Conservation (phyloP, 495 filamentous ascomycete species). For the Xanthoparmelia taractica region DNA sequence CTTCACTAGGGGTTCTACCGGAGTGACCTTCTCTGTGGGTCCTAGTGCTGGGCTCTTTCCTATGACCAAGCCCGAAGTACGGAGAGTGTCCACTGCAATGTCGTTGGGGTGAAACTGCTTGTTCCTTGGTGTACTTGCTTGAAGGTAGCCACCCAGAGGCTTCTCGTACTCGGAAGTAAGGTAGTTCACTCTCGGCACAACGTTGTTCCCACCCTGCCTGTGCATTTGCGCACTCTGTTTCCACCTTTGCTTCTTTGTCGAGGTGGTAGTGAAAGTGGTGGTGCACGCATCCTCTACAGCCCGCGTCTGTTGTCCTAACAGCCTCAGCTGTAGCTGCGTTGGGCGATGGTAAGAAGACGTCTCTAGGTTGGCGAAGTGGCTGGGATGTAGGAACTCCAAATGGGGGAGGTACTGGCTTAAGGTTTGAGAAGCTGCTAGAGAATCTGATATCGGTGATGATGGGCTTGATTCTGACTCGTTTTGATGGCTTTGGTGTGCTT, state of each 20-base stretch:
- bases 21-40: neutral
- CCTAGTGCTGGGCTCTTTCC: neutral
- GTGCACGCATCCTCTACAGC: conserved; percentile 37
- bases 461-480: neutral
- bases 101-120: conserved; percentile 7
- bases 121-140: neutral
- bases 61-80: neutral
- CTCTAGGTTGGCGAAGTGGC: conserved; percentile 29
- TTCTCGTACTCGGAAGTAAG: neutral
- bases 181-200: conserved; percentile 16
- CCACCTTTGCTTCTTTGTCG: conserved; percentile 2
- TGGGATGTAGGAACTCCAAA: conserved; percentile 31
- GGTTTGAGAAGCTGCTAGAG: conserved; percentile 34
- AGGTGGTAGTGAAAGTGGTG: conserved; percentile 33
- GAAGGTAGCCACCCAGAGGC: neutral
- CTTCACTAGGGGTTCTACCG: neutral
- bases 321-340: conserved; percentile 17
- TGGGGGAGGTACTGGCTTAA: conserved; percentile 40
- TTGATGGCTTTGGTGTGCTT: neutral
- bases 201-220: conserved; percentile 13
- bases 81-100: neutral
- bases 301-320: conserved; percentile 26
- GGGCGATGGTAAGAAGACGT: conserved; percentile 21
- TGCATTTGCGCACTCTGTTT: conserved; percentile 12
- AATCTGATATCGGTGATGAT: neutral